These are phyloP conservation scores for Pestalotiopsis sp. DNA, from an alignment of 2,329 filamentous ascomycete genomes.

Conservation along the genomic window DNA sequence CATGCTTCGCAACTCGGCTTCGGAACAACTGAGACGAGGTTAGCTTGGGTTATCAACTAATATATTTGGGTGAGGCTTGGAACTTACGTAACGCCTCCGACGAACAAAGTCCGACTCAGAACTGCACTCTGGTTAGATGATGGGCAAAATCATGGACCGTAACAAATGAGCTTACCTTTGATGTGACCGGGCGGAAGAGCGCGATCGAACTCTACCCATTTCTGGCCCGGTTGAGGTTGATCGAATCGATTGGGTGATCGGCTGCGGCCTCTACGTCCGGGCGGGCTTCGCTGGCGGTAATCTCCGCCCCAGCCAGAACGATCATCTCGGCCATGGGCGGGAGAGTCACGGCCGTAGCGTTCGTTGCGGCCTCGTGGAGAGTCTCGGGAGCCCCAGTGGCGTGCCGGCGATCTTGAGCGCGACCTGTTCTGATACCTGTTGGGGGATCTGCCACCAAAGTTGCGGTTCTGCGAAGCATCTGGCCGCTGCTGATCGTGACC, in stretches of 20 bases:
- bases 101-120: constrained; percentile 90
- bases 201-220: constrained; percentile 80
- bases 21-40: constrained; percentile 58
- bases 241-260: constrained; percentile 49
- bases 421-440: constrained; percentile 63
- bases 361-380: constrained; percentile 67
- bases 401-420: constrained; percentile 77
- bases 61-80: constrained; percentile 1
- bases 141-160: background rate
- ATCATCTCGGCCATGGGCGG: constrained; percentile 59
- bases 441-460: constrained; percentile 63
- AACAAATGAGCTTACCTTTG: constrained; percentile 53
- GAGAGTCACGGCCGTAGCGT: constrained; percentile 71
- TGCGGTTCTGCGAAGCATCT: constrained; percentile 55
- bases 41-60: background rate
- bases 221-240: constrained; percentile 42
- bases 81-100: constrained; percentile 88
- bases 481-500: constrained; percentile 36
- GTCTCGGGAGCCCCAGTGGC: constrained; percentile 66
- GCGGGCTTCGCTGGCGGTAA: constrained; percentile 87
- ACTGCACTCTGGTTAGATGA: constrained; percentile 49
- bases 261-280: constrained; percentile 66
- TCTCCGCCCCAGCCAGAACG: constrained; percentile 48
- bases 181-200: constrained; percentile 75
- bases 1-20: constrained; percentile 77